Base-by-base conservation (phyloP, 345 rosid species). In the Nasturtium officinale region DNA sequence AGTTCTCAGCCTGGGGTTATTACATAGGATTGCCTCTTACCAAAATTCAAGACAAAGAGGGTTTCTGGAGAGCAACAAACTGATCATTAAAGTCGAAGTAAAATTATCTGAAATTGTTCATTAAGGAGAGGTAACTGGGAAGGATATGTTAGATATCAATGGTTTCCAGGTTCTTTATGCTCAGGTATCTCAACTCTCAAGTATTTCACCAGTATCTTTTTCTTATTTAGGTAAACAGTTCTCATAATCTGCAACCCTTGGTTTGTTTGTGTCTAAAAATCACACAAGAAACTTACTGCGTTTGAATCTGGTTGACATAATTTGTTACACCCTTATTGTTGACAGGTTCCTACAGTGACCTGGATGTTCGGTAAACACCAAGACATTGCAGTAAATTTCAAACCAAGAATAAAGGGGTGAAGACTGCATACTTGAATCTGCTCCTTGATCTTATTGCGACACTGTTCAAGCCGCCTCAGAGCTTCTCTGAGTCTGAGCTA, bases 81-180 rank as follows among this genome's bases (percentile, higher is more conserved):
- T 71, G 16, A 51, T 51, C 2, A 25, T 52, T 20, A 13, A 40
- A 28, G 40, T 61, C 4, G 13, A 72, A 40, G 25, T 72, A 13
- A 45, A 61, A 52, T 35, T 72, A 29, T 5, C 21, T 61, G 62
- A 72, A 61, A 25, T 52, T 71, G 56, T 71, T 42, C 23, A 52
- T 61, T 16, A 61, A 43, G 23, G 54, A 51, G 21, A 26, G 0
- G 43, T 28, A 13, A 71, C 68, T 51, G 43, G 52, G 23, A 58
- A 61, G 2, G 68, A 71, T 23, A 61, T 13, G 30, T 37, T 51
- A 15, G 30, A 28, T 23, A 0, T 35, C 6, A 1, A 1, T 0
- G 61, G 75, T 40, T 61, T 50, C 47, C 7, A 15, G 17, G 47
- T 42, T 42, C 47, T 15, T 40, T 5, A 42, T 13, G 15, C 17